A percentile compares a stretch with the other conserved stretches of the same genome.
phyloP scores from a whole-genome alignment of 176 grass and related monocot genomes.

The Aegilops umbellulata region DNA sequence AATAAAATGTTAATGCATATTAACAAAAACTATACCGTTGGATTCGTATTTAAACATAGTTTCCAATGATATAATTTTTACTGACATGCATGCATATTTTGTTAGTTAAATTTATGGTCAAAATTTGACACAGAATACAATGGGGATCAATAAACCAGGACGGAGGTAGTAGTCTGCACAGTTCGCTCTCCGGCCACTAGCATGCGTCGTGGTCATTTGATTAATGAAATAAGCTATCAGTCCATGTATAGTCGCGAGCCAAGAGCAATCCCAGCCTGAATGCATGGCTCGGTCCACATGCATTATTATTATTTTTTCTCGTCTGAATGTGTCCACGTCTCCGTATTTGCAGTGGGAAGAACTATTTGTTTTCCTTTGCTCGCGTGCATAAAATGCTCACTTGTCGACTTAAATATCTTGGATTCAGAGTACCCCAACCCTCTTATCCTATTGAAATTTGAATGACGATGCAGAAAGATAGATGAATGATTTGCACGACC shows the following conservation, averaged over 20 bases:
- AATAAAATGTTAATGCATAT: no score
- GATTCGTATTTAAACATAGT: no score
- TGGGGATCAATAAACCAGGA: no score
- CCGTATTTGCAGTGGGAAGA: not conserved
- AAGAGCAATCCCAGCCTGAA: not conserved
- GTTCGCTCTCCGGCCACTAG: not conserved
- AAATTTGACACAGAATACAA: no score
- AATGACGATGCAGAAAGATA: no score
- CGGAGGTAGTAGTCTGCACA: not conserved
- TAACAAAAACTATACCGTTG: no score
- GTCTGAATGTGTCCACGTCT: not conserved
- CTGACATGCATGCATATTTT: no score
- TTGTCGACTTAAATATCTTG: conserved; percentile 8
- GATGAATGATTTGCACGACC: not conserved
- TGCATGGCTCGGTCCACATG: not conserved
- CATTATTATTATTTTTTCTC: not conserved
- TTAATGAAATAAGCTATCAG: not conserved
- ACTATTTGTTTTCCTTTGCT: conserved; percentile 1
- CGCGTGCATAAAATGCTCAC: conserved; percentile 9
- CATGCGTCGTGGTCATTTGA: conserved; percentile 5
- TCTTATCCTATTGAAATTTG: no score
- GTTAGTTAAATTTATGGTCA: no score
- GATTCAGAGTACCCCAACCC: not conserved
- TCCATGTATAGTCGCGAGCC: not conserved
- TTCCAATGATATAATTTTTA: no score